Evolutionary conservation across 495 filamentous ascomycete species (phyloP).

Genomic region (Aspergillus egyptiacus): DNA sequence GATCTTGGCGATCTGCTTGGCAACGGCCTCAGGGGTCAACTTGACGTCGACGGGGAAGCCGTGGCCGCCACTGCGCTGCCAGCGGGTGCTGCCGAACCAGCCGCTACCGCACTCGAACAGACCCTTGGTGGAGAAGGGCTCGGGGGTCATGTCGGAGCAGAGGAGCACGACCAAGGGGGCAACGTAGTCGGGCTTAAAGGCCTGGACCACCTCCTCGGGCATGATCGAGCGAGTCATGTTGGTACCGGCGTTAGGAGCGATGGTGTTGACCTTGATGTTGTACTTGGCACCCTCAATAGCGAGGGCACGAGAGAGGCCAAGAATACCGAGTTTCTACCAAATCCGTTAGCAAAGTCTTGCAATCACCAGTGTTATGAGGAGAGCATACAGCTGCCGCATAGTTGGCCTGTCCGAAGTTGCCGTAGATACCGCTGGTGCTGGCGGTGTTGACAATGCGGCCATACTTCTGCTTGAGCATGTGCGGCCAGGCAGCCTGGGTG

Average conservation of each 20-base stretch:
- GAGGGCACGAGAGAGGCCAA: constrained; percentile 88
- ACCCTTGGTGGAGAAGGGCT: constrained; percentile 70
- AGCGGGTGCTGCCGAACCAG: constrained; percentile 86
- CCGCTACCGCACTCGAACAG: constrained; percentile 97
- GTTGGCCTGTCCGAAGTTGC: constrained; percentile 98
- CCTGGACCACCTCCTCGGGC: constrained; percentile 96
- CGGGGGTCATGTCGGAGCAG: constrained; percentile 80
- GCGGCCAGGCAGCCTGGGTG: constrained; percentile 96
- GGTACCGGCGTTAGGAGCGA: constrained; percentile 95
- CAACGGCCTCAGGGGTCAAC: constrained; percentile 81
- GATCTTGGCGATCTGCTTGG: constrained; percentile 72
- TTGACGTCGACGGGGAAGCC: constrained; percentile 87
- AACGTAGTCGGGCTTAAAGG: constrained; percentile 99
- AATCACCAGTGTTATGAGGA: background rate
- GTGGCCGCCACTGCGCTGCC: constrained; percentile 88
- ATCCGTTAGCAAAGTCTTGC: background rate
- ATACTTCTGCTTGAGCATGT: constrained; percentile 98
- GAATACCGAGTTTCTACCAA: constrained; percentile 72
- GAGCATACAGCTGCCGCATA: constrained; percentile 76
- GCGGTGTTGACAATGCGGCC: constrained; percentile 95
- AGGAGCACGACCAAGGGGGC: constrained; percentile 86
- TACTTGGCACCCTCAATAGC: constrained; percentile 93
- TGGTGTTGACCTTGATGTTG: constrained; percentile 98
- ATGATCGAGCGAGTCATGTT: constrained; percentile 93
- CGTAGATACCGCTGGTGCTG: constrained; percentile 94